phyloP scores from a whole-genome alignment of 495 filamentous ascomycete species.

The Pyrenopolyporus hunteri region DNA sequence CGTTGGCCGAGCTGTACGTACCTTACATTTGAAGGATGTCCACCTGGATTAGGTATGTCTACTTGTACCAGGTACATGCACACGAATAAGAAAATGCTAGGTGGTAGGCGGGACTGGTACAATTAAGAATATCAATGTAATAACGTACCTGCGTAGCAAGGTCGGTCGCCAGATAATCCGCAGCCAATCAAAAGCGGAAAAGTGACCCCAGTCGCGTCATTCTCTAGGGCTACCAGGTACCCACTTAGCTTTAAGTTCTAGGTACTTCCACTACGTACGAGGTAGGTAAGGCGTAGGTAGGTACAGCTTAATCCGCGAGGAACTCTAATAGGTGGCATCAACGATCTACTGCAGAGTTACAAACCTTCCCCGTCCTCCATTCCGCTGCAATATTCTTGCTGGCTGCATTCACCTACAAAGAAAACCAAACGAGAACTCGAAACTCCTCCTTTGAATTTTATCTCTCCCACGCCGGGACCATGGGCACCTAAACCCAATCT shows the following conservation, averaged over 20 bases:
- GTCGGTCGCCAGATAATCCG: conserved; percentile 31
- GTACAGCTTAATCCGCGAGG: neutral
- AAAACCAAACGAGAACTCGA: neutral
- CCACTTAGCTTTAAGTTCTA: neutral
- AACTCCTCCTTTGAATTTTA: too few species aligned
- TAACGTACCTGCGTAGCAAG: neutral
- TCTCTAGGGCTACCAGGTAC: neutral
- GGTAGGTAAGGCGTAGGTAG: conserved; percentile 4
- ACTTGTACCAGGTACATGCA: too few species aligned
- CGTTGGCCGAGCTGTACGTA: too few species aligned
- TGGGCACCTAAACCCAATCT: conserved; percentile 37
- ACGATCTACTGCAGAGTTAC: conserved; percentile 1
- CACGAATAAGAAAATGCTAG: too few species aligned
- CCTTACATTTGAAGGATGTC: too few species aligned
- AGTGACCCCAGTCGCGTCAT: conserved; percentile 33
- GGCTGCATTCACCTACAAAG: conserved; percentile 12
- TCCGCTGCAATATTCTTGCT: too few species aligned
- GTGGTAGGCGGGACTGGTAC: too few species aligned
- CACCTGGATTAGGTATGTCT: too few species aligned
- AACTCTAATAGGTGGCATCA: conserved; percentile 39
- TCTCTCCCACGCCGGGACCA: conserved; percentile 31
- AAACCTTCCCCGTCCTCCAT: neutral
- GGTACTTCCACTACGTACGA: conserved; percentile 5
- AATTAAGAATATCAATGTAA: too few species aligned
- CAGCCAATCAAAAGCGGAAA: conserved; percentile 20